phyloP scores from a whole-genome alignment of 1,284 basidiomycete genomes.

The Moniliophthora roreri region DNA sequence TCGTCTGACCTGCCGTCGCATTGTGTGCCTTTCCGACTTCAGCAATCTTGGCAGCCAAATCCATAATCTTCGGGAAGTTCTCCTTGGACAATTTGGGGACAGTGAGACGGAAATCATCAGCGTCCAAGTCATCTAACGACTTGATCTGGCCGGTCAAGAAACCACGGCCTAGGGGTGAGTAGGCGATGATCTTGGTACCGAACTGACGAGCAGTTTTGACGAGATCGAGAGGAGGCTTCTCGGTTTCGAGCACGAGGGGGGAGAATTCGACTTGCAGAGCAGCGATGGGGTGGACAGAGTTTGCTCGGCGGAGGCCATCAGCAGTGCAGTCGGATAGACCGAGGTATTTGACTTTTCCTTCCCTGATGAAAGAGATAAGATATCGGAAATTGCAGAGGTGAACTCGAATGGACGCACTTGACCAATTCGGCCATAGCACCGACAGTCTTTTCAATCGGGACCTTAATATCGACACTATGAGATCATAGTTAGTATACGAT shows the following conservation, averaged over 20 bases:
- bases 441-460: slow-evolving; percentile 32
- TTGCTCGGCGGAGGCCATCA: slow-evolving; percentile 60
- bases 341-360: slow-evolving; percentile 61
- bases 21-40: slow-evolving; percentile 31
- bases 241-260: slow-evolving; percentile 57
- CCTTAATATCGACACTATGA: slow-evolving; percentile 14
- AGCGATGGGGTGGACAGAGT: slow-evolving; percentile 58
- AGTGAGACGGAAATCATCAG: slow-evolving; percentile 43
- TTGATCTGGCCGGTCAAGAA: slow-evolving; percentile 57
- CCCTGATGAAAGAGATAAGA: slow-evolving; percentile 26
- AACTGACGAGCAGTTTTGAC: slow-evolving; percentile 52
- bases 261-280: slow-evolving; percentile 67
- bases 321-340: slow-evolving; percentile 64
- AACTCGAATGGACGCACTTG: slow-evolving; percentile 17
- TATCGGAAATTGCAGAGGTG: background rate
- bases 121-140: slow-evolving; percentile 49
- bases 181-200: slow-evolving; percentile 55
- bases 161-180: slow-evolving; percentile 63
- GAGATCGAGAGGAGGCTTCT: slow-evolving; percentile 45
- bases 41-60: slow-evolving; percentile 35
- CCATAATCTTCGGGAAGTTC: slow-evolving; percentile 44
- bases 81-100: slow-evolving; percentile 34
- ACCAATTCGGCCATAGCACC: slow-evolving; percentile 33
- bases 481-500: background rate
- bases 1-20: slow-evolving; percentile 40